phyloP scores from a whole-genome alignment of 1,284 basidiomycete species.

The Pholiota adiposa region DNA sequence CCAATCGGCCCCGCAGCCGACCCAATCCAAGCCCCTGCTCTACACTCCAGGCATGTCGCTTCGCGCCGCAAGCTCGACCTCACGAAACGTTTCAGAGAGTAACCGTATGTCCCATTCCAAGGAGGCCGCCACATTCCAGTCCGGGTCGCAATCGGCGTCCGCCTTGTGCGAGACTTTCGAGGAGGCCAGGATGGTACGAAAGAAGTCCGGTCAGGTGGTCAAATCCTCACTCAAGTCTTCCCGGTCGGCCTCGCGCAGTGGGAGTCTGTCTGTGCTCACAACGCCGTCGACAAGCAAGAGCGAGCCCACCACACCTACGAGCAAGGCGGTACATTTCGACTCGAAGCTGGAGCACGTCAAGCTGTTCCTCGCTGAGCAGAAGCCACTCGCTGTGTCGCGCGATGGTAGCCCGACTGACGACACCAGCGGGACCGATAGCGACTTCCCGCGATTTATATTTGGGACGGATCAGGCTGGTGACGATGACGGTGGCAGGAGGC shows the following conservation, averaged over 20 bases:
- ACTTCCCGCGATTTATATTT: conserved; percentile 68
- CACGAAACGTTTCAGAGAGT: conserved; percentile 40
- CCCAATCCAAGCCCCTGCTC: conserved; percentile 33
- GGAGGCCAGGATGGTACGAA: conserved; percentile 58
- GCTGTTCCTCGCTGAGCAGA: conserved; percentile 92
- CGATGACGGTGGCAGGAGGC: conserved; percentile 46
- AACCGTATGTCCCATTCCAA: conserved; percentile 29
- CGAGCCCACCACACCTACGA: conserved; percentile 61
- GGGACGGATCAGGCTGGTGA: conserved; percentile 36
- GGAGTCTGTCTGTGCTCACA: conserved; percentile 54
- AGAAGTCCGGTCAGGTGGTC: conserved; percentile 92
- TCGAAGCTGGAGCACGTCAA: conserved; percentile 90
- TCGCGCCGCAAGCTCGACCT: conserved; percentile 25
- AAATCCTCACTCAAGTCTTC: conserved; percentile 88
- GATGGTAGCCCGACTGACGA: conserved; percentile 88
- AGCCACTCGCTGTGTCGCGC: conserved; percentile 90
- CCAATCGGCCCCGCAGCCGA: conserved; percentile 1
- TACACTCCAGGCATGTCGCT: conserved; percentile 41
- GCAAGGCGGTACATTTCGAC: conserved; percentile 94
- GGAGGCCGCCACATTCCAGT: conserved; percentile 16
- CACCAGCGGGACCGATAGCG: conserved; percentile 75
- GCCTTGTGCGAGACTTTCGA: conserved; percentile 21
- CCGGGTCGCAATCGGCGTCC: conserved; percentile 25
- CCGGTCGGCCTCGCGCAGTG: conserved; percentile 46
- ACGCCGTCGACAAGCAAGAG: conserved; percentile 51